A percentile compares a stretch with the other conserved stretches of the same genome.
phyloP scores from a whole-genome alignment of 2,329 filamentous ascomycete species.

The Aspergillus phoenicis region DNA sequence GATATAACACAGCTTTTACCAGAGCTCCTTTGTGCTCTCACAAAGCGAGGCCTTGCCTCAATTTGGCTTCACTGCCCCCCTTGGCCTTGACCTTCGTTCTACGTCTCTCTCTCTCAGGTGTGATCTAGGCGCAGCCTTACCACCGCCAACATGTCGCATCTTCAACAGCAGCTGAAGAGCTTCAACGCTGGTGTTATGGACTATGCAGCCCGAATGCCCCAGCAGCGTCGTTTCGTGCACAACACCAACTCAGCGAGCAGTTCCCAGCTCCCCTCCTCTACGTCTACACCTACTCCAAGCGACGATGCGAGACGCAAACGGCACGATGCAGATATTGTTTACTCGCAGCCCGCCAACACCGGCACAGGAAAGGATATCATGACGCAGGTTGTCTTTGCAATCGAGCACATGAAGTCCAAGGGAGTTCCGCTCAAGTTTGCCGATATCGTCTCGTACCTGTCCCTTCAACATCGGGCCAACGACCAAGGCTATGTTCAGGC shows the following conservation, averaged over 20 bases:
- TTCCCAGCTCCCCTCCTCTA: constrained; percentile 51
- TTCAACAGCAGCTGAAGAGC: constrained; percentile 66
- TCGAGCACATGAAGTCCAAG: constrained; percentile 77
- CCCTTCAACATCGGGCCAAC: constrained; percentile 65
- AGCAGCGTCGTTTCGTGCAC: constrained; percentile 52
- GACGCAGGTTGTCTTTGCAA: constrained; percentile 84
- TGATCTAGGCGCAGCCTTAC: not conserved
- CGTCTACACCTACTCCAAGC: constrained; percentile 35
- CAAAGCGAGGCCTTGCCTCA: constrained; percentile 19
- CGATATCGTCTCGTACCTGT: constrained; percentile 80
- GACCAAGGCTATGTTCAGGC: constrained; percentile 60
- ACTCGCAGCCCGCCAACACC: constrained; percentile 75
- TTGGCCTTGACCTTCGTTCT: not conserved
- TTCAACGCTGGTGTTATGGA: constrained; percentile 65
- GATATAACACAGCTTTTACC: constrained; percentile 5
- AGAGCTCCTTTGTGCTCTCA: constrained; percentile 19
- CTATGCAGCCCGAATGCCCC: constrained; percentile 65
- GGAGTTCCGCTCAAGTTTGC: constrained; percentile 68
- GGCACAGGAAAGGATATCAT: constrained; percentile 78
- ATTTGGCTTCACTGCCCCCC: not conserved
- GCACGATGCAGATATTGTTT: constrained; percentile 59
- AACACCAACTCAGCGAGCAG: constrained; percentile 60
- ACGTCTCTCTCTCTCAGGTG: not conserved
- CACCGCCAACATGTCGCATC: constrained; percentile 59
- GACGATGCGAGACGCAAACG: constrained; percentile 61